Evolutionary conservation across 2,329 filamentous ascomycete species (phyloP).

Genomic region (Aspergillus tamarii): DNA sequence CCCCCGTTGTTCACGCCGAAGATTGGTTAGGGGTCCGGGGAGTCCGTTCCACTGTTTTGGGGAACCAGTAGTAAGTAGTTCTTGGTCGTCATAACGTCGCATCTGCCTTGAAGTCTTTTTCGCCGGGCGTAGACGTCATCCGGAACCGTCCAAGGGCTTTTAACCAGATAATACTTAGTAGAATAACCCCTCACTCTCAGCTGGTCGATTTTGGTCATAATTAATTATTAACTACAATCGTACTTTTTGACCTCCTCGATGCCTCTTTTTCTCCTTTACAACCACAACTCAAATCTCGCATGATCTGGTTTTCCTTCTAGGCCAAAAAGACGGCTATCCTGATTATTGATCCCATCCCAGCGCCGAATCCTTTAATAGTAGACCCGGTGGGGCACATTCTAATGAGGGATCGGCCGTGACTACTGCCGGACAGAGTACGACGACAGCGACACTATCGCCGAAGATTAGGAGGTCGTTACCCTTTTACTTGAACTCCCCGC

Average conservation of each 20-base stretch:
- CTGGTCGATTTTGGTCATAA: background rate
- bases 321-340: background rate
- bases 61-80: background rate
- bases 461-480: background rate
- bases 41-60: constrained; percentile 18
- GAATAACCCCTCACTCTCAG: constrained; percentile 13
- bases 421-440: constrained; percentile 1
- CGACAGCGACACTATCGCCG: background rate
- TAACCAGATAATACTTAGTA: background rate
- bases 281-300: constrained; percentile 1
- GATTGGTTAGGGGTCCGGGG: background rate
- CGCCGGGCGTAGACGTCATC: constrained; percentile 41
- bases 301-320: background rate
- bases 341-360: constrained; percentile 1
- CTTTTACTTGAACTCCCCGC: constrained; percentile 25
- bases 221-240: background rate
- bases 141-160: constrained; percentile 20
- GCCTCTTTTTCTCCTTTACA: background rate
- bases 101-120: constrained; percentile 13
- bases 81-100: constrained; percentile 27
- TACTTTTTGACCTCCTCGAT: background rate
- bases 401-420: constrained; percentile 5
- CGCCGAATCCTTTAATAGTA: constrained; percentile 5
- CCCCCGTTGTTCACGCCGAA: background rate
- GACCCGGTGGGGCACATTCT: constrained; percentile 6